These are phyloP conservation scores for Knoxia roxburghii DNA, from an alignment of 257 asterid genomes.

Conservation along the genomic window DNA sequence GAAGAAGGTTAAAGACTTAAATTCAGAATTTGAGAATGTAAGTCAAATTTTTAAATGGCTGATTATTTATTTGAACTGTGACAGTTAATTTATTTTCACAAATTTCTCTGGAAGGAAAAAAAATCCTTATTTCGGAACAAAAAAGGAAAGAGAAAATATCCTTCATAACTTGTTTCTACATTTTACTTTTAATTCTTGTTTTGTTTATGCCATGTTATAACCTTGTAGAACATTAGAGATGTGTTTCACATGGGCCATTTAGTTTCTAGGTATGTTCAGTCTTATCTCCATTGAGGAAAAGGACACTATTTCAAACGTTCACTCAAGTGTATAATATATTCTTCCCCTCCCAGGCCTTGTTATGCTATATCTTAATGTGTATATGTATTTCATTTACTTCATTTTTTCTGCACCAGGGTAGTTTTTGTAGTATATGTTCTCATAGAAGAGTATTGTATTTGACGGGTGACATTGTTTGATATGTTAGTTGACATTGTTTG, in stretches of 20 bases:
- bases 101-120: neutral
- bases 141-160: no score
- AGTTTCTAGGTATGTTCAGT: no score
- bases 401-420: no score
- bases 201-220: neutral
- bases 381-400: no score
- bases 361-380: no score
- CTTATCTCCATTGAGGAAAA: neutral
- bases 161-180: neutral
- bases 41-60: conserved; percentile 18
- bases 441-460: neutral
- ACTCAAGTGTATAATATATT: neutral
- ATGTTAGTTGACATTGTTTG: no score
- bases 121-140: no score
- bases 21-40: conserved; percentile 50
- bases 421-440: neutral
- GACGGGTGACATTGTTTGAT: neutral
- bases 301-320: neutral
- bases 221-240: neutral
- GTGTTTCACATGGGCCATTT: neutral
- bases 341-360: neutral
- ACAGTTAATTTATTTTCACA: neutral
- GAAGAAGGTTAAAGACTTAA: conserved; percentile 46
- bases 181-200: neutral
- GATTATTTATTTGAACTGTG: neutral